Percentiles rank a stretch among this genome's conserved stretches.
Conservation (phyloP, 495 filamentous ascomycete species). For the Neurospora tetraspora region DNA sequence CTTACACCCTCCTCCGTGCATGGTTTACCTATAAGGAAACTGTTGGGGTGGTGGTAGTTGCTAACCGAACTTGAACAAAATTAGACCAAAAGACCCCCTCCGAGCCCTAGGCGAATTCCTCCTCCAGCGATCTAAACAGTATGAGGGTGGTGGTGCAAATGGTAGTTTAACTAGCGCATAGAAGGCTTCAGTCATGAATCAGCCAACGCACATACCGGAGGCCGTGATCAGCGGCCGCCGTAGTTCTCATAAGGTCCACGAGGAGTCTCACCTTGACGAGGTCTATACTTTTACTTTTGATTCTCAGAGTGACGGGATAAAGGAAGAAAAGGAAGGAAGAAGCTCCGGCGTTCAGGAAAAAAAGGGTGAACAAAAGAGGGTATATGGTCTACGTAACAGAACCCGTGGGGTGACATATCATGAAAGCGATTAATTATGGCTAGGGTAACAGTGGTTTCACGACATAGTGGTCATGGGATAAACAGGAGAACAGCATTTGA, state of each 20-base stretch:
- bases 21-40: background rate
- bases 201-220: background rate
- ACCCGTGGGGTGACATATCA: background rate
- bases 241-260: background rate
- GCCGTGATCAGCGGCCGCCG: background rate
- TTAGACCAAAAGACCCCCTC: constrained; percentile 72
- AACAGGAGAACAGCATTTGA: background rate
- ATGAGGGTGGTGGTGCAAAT: constrained; percentile 34
- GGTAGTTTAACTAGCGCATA: background rate
- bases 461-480: background rate
- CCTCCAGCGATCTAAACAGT: constrained; percentile 67
- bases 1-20: background rate
- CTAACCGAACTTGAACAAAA: background rate
- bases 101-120: constrained; percentile 80
- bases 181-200: background rate
- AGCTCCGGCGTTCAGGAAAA: background rate
- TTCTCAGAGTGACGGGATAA: background rate
- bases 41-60: background rate
- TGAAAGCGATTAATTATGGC: background rate
- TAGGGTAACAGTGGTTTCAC: background rate
- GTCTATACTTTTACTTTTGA: background rate
- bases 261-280: background rate
- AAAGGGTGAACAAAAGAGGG: background rate
- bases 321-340: background rate
- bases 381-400: background rate